Base-by-base conservation (phyloP, 495 filamentous ascomycete species). In the Chaetomidium leptoderma region DNA sequence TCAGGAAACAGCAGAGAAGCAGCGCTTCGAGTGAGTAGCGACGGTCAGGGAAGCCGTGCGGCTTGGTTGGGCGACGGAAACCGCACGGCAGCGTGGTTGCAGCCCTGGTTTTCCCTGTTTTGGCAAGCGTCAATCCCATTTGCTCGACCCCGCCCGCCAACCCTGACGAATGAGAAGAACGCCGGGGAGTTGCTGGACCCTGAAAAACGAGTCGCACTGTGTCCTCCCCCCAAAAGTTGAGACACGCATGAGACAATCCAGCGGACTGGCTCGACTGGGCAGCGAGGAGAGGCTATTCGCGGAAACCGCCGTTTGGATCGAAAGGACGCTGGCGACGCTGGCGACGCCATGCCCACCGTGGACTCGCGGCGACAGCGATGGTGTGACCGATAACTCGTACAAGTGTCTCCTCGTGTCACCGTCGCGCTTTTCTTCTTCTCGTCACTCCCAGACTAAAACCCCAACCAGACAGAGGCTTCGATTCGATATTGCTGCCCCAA, bases 101-200 rank as follows among this genome's bases (percentile, higher is more conserved):
- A 42, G 30, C 35, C 16, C 23, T 29, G 24, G 5, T 36, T 14
- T 53, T 53, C 50, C 50, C 50, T 53, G 36, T 42, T 53, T 42
- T 42, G 37, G 50, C 50, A 53, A 42, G 50, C 36, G 50, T 27
- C 23, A 53, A 42, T 52, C 35, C 49, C 11, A 29, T 17, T 26
- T 9, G 16, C 23, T 40, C n/a, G n/a, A 24, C 50, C 50, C 50
- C 50, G 50, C 50, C 36, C n/a, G 24, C 50, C 36, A 53, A n/a
- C n/a, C n/a, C 50, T 26, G n/a, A 30, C 50, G 36, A 53, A 53
- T 53, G 24, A 30, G 50, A 30, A 9, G 30, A 24, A 39, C 23
- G 13, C 6, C 10, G 5, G 16, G n/a, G n/a, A n/a, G n/a, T n/a
- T n/a, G n/a, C 11, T 37, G 33, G 48, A 51, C 48, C 48, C 48